Base-by-base conservation (phyloP, 768 basidiomycete genomes). In the Lactifluus hygrophoroides region DNA sequence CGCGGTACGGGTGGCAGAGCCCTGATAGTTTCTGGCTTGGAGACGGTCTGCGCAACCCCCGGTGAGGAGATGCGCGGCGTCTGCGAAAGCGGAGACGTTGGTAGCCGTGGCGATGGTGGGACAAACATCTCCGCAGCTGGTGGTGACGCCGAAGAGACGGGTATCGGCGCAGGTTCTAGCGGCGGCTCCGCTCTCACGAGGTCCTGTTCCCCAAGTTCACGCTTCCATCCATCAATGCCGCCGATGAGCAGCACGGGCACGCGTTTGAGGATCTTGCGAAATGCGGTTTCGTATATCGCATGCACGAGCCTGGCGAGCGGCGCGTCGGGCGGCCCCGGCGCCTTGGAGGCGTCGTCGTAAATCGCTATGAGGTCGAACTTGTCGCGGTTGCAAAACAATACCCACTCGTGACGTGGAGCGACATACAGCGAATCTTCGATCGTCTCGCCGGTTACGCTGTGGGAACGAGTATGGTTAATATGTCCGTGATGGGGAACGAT, bases 341-440 rank as follows among this genome's bases (percentile, higher is more conserved):
- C 70, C 54, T 79, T 76, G 46, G 89, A 84, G 30, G 75, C 69
- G 50, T 78, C 66, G 69, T 98, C 94, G 69, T 94, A 94, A 3
- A 97, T 74, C 16, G 86, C 89, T 25, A 99, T 83, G 21, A 94
- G 71, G 64, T 96, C 94, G 68, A 90, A 95, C 65, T 88, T 86
- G 66, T 93, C 82, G 40, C 95, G 88, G 60, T 91, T 88, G 42
- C 74, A 69, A 69, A 98, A 98, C n/a, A 88, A 75, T 2, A 77
- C 76, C 45, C 75, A 76, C 71, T 97, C 94, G 38, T 78, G 68
- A 37, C 77, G 75, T 1, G 94, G 90, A 0, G 81, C 83, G 34
- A 90, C 74, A 4, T 81, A 72, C 56, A 96, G 79, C 0, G 89
- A 78, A 58, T 86, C 78, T 70, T 95, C 93, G 10, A 98, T 79